Evolutionary conservation across 2,329 filamentous ascomycete genomes (phyloP).

Genomic region (Teratosphaeriaceae sp.): DNA sequence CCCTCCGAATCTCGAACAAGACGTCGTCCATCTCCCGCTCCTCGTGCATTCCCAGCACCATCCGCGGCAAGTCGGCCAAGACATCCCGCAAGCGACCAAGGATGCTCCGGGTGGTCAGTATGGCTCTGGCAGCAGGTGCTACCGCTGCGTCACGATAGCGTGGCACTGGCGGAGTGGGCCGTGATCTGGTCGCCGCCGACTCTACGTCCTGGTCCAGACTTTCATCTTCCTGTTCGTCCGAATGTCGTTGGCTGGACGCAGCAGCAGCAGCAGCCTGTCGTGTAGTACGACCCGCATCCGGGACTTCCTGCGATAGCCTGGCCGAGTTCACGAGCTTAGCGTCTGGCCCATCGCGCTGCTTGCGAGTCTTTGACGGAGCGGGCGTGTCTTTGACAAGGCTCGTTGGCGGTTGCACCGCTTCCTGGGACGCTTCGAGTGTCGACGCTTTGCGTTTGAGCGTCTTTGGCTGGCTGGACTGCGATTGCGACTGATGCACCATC

Average conservation of each 20-base stretch:
- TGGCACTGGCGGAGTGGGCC: conserved; percentile 8
- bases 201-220: conserved; percentile 15
- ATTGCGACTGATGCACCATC: conserved; percentile 7
- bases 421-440: conserved; percentile 11
- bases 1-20: conserved; percentile 69
- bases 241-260: neutral
- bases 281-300: neutral
- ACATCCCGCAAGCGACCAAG: conserved; percentile 49
- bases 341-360: conserved; percentile 16
- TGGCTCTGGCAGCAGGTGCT: conserved; percentile 25
- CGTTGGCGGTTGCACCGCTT: conserved; percentile 4
- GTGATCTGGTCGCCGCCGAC: conserved; percentile 4
- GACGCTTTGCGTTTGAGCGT: conserved; percentile 25
- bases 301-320: conserved; percentile 9
- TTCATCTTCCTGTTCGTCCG: neutral
- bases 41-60: conserved; percentile 57
- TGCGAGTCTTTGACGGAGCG: conserved; percentile 19
- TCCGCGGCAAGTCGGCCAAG: conserved; percentile 52
- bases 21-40: conserved; percentile 69
- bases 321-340: conserved; percentile 17
- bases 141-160: conserved; percentile 25
- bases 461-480: conserved; percentile 5
- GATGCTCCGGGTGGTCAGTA: conserved; percentile 36
- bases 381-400: conserved; percentile 16
- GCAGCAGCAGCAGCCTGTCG: neutral